Evolutionary conservation across 2,329 filamentous ascomycete genomes (phyloP), one percentile per base, ranked within the genome.

Genomic region (Phyllosticta citriasiana): DNA sequence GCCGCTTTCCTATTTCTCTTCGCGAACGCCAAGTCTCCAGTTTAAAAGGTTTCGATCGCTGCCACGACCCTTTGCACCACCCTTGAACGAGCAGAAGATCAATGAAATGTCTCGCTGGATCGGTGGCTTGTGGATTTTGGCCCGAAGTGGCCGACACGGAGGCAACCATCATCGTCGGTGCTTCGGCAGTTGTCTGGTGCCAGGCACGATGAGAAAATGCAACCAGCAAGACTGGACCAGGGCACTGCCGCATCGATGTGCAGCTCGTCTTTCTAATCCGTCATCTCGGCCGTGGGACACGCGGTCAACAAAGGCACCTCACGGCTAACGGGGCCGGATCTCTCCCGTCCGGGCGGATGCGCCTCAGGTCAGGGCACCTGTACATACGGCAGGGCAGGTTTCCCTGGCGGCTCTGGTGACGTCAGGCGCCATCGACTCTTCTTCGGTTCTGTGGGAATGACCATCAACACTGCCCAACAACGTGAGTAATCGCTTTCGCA

Each of bases 401-500:
- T 47, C 40, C 40, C 16, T 47, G 40, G 40, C 40, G 14, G 40
- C 40, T 47, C 40, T 47, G 40, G 40, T 47, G 40, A 47, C 40
- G 40, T 47, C 40, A 47, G 40, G 40, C 16, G 40, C 16, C 40
- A 4, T 47, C 40, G 40, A 47, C n/a, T 47, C 40, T 40, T 40
- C 33, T 47, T 47, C 40, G 40, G 40, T 47, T 22, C 19, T 47
- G 40, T 47, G 40, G 40, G 40, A 47, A 47, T 47, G 40, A 47
- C 40, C 40, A 47, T 14, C 40, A 47, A 47, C 58, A 60, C 58
- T 55, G 58, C 58, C 57, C 57, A 60, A n/a, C 16, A 52, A 56
- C 58, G 51, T 57, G 57, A 55, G 59, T 55, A 61, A 61, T 57
- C 59, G 53, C 50, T 57, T 35, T 47, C 14, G 40, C 59, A 50